Evolutionary conservation across 2,329 filamentous ascomycete species (phyloP), one percentile per base, ranked within the genome.

Genomic region (Talaromyces rugulosus): DNA sequence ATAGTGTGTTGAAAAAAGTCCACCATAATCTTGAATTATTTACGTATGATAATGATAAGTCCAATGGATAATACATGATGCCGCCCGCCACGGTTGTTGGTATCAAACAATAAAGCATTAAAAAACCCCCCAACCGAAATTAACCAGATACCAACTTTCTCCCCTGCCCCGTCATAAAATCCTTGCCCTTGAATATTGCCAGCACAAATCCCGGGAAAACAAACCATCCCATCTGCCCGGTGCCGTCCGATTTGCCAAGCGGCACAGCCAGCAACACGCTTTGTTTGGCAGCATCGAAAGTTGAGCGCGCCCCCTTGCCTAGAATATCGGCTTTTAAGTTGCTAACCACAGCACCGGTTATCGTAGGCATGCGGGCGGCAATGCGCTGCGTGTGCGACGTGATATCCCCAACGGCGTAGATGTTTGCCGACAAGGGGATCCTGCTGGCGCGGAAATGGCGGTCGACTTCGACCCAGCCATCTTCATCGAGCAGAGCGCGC

Each of bases 391-490:
- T 63, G 58, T 70, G 66, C 27, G 64, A 68, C 54, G 70, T 73
- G 57, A 74, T 71, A 55, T 75, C 72, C 2, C 72, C 72, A 4
- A 67, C 66, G 16, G 72, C 72, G 55, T 70, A 75, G 27, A 75
- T 70, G n/a, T 44, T 57, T 8, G 50, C 28, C 14, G 50, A 53
- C 27, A 18, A 53, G 1, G 67, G 63, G 42, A 65, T 57, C 44
- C 57, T 62, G 18, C n/a, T 52, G 12, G 73, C 71, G 2, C 69
- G 70, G 40, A 73, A 64, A 44, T 74, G 62, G 5, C 64, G 66
- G 66, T 85, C 79, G 6, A 79, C 81, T 30, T 73, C 73, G 52
- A 87, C 79, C 70, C 80, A 82, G 14, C 80, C 81, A n/a, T 69
- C 63, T 0, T 73, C 70, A 62, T 78, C 73, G 3, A 86, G 75